Conservation (phyloP, 257 asterid genomes). For the Nicotiana obtusifolia region DNA sequence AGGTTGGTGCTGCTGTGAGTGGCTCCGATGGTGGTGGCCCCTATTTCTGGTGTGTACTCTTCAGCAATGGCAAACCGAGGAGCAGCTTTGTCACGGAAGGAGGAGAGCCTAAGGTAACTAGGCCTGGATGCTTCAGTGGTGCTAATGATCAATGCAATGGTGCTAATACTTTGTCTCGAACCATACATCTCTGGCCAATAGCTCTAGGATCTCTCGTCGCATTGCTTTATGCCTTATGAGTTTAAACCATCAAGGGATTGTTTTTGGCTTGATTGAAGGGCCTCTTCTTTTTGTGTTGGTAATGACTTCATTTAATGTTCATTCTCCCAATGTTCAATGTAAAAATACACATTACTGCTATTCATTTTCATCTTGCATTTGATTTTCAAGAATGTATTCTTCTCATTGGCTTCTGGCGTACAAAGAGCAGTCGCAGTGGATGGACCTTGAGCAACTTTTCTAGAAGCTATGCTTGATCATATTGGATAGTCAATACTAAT, state of each 20-base stretch:
- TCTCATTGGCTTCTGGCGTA: background rate
- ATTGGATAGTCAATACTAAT: background rate
- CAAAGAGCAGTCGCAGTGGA: background rate
- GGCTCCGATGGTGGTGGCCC: slow-evolving; percentile 73
- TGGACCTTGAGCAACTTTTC: background rate
- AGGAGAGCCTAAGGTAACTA: slow-evolving; percentile 44
- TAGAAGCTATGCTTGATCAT: background rate
- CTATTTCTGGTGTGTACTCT: slow-evolving; percentile 81
- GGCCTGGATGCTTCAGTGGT: slow-evolving; percentile 92
- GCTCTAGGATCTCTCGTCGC: slow-evolving; percentile 34
- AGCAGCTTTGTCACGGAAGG: slow-evolving; percentile 56
- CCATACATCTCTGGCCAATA: slow-evolving; percentile 22
- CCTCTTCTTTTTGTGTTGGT: background rate
- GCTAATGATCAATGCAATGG: slow-evolving; percentile 58
- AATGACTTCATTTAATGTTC: background rate
- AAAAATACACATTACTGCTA: background rate
- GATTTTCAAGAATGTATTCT: background rate
- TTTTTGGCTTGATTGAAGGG: background rate
- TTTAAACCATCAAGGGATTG: background rate
- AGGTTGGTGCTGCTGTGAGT: slow-evolving; percentile 90
- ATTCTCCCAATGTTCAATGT: background rate
- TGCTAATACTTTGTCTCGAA: slow-evolving; percentile 21
- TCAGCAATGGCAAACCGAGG: slow-evolving; percentile 67
- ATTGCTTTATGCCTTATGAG: slow-evolving; percentile 29
- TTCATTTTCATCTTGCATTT: background rate